Evolutionary conservation across 148 eudicot genomes (phyloP).

Genomic region (Fagopyrum tataricum): DNA sequence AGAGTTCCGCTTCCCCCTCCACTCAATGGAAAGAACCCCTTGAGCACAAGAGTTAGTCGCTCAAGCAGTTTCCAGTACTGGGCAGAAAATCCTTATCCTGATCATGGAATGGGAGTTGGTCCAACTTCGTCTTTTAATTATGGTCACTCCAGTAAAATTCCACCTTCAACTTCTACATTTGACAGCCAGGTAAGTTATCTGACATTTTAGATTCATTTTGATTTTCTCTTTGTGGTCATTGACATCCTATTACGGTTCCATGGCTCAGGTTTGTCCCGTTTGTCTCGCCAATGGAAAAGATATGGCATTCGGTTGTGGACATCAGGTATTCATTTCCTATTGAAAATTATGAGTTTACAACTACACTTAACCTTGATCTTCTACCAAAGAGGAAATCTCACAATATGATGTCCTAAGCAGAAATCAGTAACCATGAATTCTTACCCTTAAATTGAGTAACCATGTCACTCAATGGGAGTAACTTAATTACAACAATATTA

Average conservation of each 20-base stretch:
- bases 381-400: neutral
- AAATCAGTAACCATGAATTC: too few species aligned
- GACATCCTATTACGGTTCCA: neutral
- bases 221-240: neutral
- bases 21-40: constrained; percentile 28
- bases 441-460: neutral
- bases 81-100: constrained; percentile 27
- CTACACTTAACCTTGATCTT: neutral
- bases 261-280: constrained; percentile 61
- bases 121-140: constrained; percentile 18
- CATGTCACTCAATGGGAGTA: neutral
- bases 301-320: constrained; percentile 99
- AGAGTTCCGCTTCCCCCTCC: constrained; percentile 83
- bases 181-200: constrained; percentile 19
- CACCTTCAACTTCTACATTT: constrained; percentile 18
- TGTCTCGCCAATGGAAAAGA: constrained; percentile 73
- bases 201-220: neutral
- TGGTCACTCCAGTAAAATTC: constrained; percentile 1
- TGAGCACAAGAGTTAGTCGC: constrained; percentile 20
- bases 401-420: neutral
- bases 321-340: constrained; percentile 53
- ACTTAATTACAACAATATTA: neutral
- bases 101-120: constrained; percentile 11
- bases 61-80: constrained; percentile 34
- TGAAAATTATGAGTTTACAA: neutral